Percentiles rank a stretch among this genome's conserved stretches.
phyloP scores from a whole-genome alignment of 306 rosid genomes.

The Vigna trinervia region DNA sequence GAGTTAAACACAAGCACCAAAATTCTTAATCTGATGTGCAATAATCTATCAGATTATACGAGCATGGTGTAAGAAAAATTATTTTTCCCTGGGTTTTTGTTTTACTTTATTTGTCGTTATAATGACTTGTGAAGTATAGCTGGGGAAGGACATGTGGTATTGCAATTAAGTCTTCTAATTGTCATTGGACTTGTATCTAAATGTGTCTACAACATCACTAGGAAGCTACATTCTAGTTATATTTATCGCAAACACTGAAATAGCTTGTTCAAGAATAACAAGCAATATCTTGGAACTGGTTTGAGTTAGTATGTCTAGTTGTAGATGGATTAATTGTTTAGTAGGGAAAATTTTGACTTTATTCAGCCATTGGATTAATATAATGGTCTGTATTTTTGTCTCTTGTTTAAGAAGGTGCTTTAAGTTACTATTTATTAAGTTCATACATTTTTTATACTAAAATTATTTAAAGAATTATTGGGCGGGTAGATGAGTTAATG shows the following conservation, averaged over 20 bases:
- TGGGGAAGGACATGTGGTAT: slow-evolving; percentile 31
- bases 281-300: no score
- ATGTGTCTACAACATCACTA: background rate
- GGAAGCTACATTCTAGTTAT: background rate
- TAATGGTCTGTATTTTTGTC: no score
- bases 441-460: no score
- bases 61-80: slow-evolving; percentile 53
- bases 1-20: slow-evolving; percentile 36
- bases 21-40: slow-evolving; percentile 49
- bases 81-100: background rate
- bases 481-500: no score
- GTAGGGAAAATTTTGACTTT: no score
- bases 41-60: slow-evolving; percentile 51
- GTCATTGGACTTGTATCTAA: background rate
- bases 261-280: background rate
- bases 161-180: background rate
- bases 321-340: no score
- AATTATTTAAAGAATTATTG: no score
- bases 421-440: no score
- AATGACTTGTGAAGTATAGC: slow-evolving; percentile 44
- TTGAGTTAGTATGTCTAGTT: no score
- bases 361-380: no score
- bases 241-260: background rate
- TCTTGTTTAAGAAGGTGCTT: no score
- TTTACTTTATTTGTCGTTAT: slow-evolving; percentile 37